These are phyloP conservation scores for Diaporthe batatas DNA, from an alignment of 2,329 filamentous ascomycete genomes.

Conservation along the genomic window DNA sequence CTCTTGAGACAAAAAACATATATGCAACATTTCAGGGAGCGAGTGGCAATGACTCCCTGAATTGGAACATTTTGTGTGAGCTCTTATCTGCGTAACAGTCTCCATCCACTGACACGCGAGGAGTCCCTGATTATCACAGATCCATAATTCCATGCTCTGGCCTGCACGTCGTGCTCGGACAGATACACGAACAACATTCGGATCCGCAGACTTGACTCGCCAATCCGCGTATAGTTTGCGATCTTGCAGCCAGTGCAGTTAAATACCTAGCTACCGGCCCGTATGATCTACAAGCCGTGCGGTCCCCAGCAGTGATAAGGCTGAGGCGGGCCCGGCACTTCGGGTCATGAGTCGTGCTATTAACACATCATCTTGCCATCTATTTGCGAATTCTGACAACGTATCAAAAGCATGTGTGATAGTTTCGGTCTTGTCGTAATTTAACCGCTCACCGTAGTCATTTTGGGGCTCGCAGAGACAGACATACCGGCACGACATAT, in stretches of 20 bases:
- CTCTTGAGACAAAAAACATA: slow-evolving; percentile 10
- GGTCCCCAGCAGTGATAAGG: background rate
- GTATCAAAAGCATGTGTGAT: background rate
- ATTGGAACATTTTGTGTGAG: background rate
- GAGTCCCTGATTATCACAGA: background rate
- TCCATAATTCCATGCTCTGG: background rate
- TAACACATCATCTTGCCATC: background rate
- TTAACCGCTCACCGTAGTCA: too few relatives aligned
- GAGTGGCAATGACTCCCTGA: background rate
- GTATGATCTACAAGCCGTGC: background rate
- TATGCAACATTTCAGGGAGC: background rate
- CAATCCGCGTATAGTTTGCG: background rate
- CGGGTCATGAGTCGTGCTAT: background rate
- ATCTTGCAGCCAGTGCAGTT: background rate
- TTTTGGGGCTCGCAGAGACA: background rate
- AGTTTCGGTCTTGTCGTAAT: background rate
- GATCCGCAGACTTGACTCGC: slow-evolving; percentile 22
- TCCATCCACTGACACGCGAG: background rate
- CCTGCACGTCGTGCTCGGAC: background rate
- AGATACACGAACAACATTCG: background rate
- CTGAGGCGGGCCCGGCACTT: slow-evolving; percentile 5
- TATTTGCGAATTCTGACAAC: background rate
- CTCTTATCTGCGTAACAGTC: background rate
- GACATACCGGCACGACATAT: background rate
- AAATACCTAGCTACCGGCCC: too few relatives aligned